Evolutionary conservation across 2,329 filamentous ascomycete genomes (phyloP).

Genomic region (Neofusicoccum kwambonambiense): DNA sequence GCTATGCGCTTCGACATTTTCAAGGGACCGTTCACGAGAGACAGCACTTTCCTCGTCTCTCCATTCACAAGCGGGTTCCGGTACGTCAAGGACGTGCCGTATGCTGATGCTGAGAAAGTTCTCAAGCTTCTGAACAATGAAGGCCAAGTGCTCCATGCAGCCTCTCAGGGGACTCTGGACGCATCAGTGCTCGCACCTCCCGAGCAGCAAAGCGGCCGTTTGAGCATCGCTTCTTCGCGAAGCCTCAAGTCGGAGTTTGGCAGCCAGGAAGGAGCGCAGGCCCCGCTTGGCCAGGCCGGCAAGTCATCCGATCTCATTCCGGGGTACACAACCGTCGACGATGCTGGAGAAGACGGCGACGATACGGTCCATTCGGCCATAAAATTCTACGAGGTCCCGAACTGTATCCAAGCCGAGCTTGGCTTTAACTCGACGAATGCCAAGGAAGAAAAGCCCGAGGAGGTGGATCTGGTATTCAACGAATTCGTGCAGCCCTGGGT

Average conservation of each 20-base stretch:
- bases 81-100: constrained; percentile 79
- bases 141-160: constrained; percentile 48
- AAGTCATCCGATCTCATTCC: constrained; percentile 54
- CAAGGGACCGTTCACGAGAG: constrained; percentile 83
- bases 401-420: constrained; percentile 72
- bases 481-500: constrained; percentile 88
- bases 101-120: constrained; percentile 69
- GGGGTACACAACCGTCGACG: constrained; percentile 89
- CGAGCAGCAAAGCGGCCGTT: constrained; percentile 35
- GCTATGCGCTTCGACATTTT: constrained; percentile 95
- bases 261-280: constrained; percentile 27
- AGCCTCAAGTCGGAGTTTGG: neutral
- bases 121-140: constrained; percentile 58
- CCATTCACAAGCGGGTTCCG: constrained; percentile 81
- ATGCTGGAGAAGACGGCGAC: constrained; percentile 79
- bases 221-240: neutral
- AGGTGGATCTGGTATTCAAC: constrained; percentile 84
- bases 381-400: constrained; percentile 74
- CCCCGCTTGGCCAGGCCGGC: constrained; percentile 27
- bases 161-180: constrained; percentile 29
- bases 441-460: constrained; percentile 53
- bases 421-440: constrained; percentile 51
- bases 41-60: constrained; percentile 81
- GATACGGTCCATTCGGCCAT: constrained; percentile 81
- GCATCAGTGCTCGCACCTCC: constrained; percentile 43